Conservation (phyloP, 768 basidiomycete species). For the Suillus weaverae region DNA sequence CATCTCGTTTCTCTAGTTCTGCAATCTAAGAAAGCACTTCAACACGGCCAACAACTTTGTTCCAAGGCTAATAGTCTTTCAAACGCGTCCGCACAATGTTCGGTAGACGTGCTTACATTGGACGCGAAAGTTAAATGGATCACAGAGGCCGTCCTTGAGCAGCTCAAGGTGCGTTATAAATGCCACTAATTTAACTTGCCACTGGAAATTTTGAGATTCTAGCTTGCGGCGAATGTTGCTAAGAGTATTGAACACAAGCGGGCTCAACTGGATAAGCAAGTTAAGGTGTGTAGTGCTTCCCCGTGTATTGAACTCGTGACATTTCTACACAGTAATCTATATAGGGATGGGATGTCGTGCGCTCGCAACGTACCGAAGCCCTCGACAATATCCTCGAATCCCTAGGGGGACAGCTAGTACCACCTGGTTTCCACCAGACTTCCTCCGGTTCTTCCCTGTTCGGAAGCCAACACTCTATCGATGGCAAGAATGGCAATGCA, state of each 20-base stretch:
- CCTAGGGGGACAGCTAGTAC: slow-evolving; percentile 70
- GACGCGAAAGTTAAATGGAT: slow-evolving; percentile 84
- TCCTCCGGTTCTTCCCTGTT: slow-evolving; percentile 74
- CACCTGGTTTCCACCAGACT: slow-evolving; percentile 72
- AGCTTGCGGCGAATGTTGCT: slow-evolving; percentile 74
- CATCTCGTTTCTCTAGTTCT: slow-evolving; percentile 75
- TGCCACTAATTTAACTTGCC: background rate
- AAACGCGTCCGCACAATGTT: slow-evolving; percentile 63
- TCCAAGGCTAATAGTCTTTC: slow-evolving; percentile 62
- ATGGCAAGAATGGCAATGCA: slow-evolving; percentile 36
- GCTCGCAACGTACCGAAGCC: slow-evolving; percentile 58
- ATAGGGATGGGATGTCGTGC: slow-evolving; percentile 71
- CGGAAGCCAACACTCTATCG: slow-evolving; percentile 67
- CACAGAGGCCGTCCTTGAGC: slow-evolving; percentile 69
- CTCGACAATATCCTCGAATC: slow-evolving; percentile 73
- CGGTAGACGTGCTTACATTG: slow-evolving; percentile 71
- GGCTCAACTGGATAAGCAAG: slow-evolving; percentile 54
- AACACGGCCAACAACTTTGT: slow-evolving; percentile 76
- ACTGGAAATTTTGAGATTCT: background rate
- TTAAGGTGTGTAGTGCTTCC: slow-evolving; percentile 47
- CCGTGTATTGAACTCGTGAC: background rate
- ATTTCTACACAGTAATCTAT: background rate
- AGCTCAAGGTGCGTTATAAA: slow-evolving; percentile 59
- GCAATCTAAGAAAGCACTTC: slow-evolving; percentile 81
- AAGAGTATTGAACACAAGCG: slow-evolving; percentile 77